Base-by-base conservation (phyloP, 345 rosid genomes). In the Rhizophora apiculata region DNA sequence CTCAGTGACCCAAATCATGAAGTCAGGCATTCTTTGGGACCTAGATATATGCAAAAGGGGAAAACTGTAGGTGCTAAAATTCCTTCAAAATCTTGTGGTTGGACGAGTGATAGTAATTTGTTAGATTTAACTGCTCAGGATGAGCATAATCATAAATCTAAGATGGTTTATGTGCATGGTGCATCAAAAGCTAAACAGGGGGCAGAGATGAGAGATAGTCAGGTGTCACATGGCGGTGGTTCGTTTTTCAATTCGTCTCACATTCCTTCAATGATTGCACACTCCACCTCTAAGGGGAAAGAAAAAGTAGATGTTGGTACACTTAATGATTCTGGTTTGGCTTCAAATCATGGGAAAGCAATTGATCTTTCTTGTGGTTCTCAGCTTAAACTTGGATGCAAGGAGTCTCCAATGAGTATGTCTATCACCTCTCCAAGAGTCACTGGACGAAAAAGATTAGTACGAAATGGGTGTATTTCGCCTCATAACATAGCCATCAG, bases 381-480 rank as follows among this genome's bases (percentile, higher is more conserved):
- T 61, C 68, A 61, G 62, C 81, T 49, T 55, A 71, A 64, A 49
- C 68, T 67, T 31, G 82, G 67, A 31, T 72, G 75, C 62, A 77
- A 72, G 6, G 19, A 24, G 30, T 18, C 74, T 72, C 60, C 71
- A n/a, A 75, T 75, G 54, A 62, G 59, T 75, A 36, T 52, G 37
- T 57, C 78, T 64, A 61, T 74, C 65, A 62, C 67, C 37, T 64
- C 82, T 36, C 81, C 86, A 21, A 84, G 81, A 80, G 76, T 70
- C 13, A 59, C 57, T 64, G 85, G 92, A 68, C 82, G 78, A 56
- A 94, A 78, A 77, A 82, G 89, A 72, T 81, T 94, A 81, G 98
- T 91, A n/a, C 78, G 93, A 70, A 81, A 89, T 75, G 98, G 98
- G 43, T 91, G 90, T 79, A 94, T 94, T 37, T 89, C 96, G 77